Conservation (phyloP, 108 stramenopile genomes). For the Cyclotella baltica region DNA sequence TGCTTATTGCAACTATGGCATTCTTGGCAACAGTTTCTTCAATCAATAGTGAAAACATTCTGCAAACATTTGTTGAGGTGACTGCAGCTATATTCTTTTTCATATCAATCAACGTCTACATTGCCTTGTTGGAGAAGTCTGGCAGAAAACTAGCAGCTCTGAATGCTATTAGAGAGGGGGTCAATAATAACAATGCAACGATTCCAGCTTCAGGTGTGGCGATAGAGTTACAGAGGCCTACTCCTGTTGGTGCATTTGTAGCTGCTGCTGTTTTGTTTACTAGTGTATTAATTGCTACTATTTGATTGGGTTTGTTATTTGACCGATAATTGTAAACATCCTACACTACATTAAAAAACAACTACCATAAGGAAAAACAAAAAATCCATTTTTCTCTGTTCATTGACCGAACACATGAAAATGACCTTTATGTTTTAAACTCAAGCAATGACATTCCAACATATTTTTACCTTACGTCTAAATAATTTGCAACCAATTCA, state of each 20-base stretch:
- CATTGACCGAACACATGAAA: too few species aligned
- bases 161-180: slow-evolving; percentile 9
- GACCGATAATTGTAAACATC: too few species aligned
- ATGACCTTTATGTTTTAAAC: too few species aligned
- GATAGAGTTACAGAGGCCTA: slow-evolving; percentile 16
- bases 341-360: too few species aligned
- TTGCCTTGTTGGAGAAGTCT: slow-evolving; percentile 11
- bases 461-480: too few species aligned
- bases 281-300: slow-evolving; percentile 23
- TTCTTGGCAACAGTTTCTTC: background rate
- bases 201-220: slow-evolving; percentile 2
- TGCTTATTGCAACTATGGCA: background rate
- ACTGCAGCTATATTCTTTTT: background rate
- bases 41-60: background rate
- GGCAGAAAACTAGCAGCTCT: slow-evolving; percentile 29
- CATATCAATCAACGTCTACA: slow-evolving; percentile 16
- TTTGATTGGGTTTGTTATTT: too few species aligned
- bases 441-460: too few species aligned
- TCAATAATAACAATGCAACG: slow-evolving; percentile 1
- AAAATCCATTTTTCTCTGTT: too few species aligned
- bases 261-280: slow-evolving; percentile 29
- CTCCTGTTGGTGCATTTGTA: slow-evolving; percentile 26
- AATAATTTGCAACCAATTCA: too few species aligned
- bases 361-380: too few species aligned
- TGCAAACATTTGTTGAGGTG: slow-evolving; percentile 12